These are phyloP conservation scores for Colletotrichum sublineola DNA, from an alignment of 2,329 filamentous ascomycete species.

Conservation along the genomic window DNA sequence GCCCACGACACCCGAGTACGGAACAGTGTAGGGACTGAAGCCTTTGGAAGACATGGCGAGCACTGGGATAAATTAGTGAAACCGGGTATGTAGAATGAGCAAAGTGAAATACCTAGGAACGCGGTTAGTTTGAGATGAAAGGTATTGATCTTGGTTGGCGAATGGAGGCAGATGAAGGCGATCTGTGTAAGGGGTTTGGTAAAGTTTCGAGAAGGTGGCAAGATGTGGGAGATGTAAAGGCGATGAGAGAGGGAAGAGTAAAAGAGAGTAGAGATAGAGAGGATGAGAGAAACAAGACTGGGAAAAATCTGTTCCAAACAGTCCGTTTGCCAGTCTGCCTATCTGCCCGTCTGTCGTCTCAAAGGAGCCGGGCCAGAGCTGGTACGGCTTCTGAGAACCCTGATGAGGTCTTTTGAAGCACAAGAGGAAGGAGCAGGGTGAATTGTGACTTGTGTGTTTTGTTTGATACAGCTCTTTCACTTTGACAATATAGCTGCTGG, in stretches of 20 bases:
- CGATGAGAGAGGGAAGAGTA: background rate
- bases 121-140: background rate
- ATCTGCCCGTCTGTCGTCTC: background rate
- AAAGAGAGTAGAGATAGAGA: background rate
- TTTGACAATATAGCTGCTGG: background rate
- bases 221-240: background rate
- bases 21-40: constrained; percentile 35
- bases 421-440: background rate
- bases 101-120: background rate
- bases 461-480: background rate
- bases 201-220: background rate
- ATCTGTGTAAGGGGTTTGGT: background rate
- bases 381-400: background rate
- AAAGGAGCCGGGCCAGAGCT: background rate
- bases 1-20: constrained; percentile 31
- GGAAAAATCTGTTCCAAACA: background rate
- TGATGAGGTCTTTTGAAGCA: background rate
- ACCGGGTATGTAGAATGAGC: no score
- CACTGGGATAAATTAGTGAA: background rate
- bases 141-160: background rate
- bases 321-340: background rate
- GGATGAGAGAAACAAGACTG: background rate
- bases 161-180: background rate
- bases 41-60: constrained; percentile 20
- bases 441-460: background rate